Conservation (phyloP, 2,329 filamentous ascomycete genomes). For the Talaromyces sp. region DNA sequence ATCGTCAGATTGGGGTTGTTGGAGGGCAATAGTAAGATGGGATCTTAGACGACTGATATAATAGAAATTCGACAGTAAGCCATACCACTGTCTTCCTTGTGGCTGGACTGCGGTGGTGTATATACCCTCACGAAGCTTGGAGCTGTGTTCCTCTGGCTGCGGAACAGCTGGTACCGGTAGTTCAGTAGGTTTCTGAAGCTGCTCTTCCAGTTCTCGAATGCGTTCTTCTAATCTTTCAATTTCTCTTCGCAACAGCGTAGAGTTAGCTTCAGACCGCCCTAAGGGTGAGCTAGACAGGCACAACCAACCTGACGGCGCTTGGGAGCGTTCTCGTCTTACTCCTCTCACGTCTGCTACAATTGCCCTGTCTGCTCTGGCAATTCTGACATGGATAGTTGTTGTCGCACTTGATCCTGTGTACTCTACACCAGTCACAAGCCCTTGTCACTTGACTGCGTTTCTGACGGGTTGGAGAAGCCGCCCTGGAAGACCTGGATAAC, state of each 20-base stretch:
- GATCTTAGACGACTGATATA: slow-evolving; percentile 41
- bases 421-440: slow-evolving; percentile 10
- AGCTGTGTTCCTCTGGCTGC: not conserved
- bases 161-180: slow-evolving; percentile 13
- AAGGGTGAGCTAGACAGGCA: not conserved
- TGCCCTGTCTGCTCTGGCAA: not conserved
- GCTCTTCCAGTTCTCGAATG: slow-evolving; percentile 29
- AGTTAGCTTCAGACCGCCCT: not conserved
- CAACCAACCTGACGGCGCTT: slow-evolving; percentile 4
- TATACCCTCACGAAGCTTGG: slow-evolving; percentile 36
- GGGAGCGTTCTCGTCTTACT: slow-evolving; percentile 6
- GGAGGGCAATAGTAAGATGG: slow-evolving; percentile 32
- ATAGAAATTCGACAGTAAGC: slow-evolving; percentile 43
- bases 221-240: slow-evolving; percentile 30
- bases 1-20: slow-evolving; percentile 28
- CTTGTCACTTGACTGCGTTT: slow-evolving; percentile 5
- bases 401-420: slow-evolving; percentile 8
- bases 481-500: not conserved
- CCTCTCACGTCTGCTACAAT: not conserved
- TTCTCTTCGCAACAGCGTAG: slow-evolving; percentile 6
- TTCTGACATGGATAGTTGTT: slow-evolving; percentile 5
- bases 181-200: slow-evolving; percentile 20
- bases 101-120: slow-evolving; percentile 33
- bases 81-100: slow-evolving; percentile 40
- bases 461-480: not conserved